Base-by-base conservation (phyloP, 805 yeast genomes). In the Starmerella floricola region DNA sequence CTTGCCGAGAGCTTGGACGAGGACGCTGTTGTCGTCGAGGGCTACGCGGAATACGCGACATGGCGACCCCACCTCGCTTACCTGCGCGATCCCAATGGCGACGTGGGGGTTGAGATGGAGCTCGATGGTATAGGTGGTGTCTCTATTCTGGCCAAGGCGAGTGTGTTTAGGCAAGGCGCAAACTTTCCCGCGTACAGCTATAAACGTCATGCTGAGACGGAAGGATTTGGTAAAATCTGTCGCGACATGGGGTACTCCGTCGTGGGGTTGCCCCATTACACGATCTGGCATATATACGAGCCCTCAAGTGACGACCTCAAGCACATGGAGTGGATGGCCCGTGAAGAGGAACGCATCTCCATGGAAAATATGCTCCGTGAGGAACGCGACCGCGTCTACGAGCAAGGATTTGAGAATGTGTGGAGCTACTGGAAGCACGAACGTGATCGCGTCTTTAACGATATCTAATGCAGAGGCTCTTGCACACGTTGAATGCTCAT, bases 41-140 rank as follows among this genome's bases (percentile, higher is more conserved):
- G 98, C 13, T 86, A 86, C 60, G 93, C 85, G 19, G 98, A 88
- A 64, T 91, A 85, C 61, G 94, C 94, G 33, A 88, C 98, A 2
- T 88, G 97, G 96, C 73, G 98, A 62, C 94, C 95, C 2, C 97
- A 88, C 63, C 68, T 88, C 51, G 97, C 97, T 0, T 88, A 91
- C 58, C 70, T 88, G 59, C 71, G 97, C 53, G 96, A 87, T 56
- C 95, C 95, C 2, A 78, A 82, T 55, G 98, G 97, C 19, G 93
- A 86, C 62, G 88, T 93, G 5, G 87, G 82, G 55, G 88, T 79
- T 34, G 94, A 85, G 58, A 79, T 88, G 80, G 87, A 79, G 44
- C 67, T 88, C 48, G 97, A 88, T 62, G 98, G 98, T 40, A 86
- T 88, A 53, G 98, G 98, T 20, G 98, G 97, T 51, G 98, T 88